Evolutionary conservation across 805 yeast genomes (phyloP).

Genomic region (Candida andamanensis): DNA sequence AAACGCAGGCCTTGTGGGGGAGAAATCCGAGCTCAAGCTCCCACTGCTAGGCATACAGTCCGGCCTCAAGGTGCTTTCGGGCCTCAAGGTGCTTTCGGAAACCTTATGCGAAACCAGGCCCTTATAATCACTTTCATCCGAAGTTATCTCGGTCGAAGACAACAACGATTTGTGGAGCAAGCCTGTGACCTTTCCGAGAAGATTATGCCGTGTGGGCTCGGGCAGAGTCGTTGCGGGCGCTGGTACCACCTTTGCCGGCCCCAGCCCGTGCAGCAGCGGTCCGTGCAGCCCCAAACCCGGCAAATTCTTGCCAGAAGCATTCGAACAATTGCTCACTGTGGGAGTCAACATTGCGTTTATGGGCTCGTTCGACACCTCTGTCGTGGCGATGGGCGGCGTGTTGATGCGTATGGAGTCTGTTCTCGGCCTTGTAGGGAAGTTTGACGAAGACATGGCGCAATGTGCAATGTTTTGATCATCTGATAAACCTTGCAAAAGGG

Average conservation of each 20-base stretch:
- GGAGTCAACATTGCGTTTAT: slow-evolving; percentile 11
- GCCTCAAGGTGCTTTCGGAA: slow-evolving; percentile 9
- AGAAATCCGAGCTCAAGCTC: too few species aligned
- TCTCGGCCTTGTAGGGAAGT: too few species aligned
- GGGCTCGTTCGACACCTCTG: slow-evolving; percentile 9
- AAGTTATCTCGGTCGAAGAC: slow-evolving; percentile 6
- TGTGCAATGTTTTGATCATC: too few species aligned
- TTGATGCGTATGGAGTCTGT: slow-evolving; percentile 10
- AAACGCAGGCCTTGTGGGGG: not conserved
- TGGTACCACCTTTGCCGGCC: not conserved
- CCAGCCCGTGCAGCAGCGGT: not conserved
- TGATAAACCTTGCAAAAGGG: too few species aligned
- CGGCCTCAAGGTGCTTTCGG: slow-evolving; percentile 2
- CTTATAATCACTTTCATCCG: not conserved
- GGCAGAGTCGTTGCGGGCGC: not conserved
- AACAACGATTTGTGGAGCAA: slow-evolving; percentile 21
- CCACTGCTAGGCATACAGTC: too few species aligned
- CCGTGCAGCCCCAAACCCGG: too few species aligned
- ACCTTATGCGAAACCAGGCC: slow-evolving; percentile 4
- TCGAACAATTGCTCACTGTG: slow-evolving; percentile 1
- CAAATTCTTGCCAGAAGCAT: too few species aligned
- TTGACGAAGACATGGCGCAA: too few species aligned
- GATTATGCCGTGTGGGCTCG: slow-evolving; percentile 16
- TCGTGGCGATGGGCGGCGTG: slow-evolving; percentile 12
- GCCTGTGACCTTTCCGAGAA: slow-evolving; percentile 30